Percentiles rank a stretch among this genome's conserved stretches.
Conservation (phyloP, 2,329 filamentous ascomycete species). For the Penicillium brevicompactum region DNA sequence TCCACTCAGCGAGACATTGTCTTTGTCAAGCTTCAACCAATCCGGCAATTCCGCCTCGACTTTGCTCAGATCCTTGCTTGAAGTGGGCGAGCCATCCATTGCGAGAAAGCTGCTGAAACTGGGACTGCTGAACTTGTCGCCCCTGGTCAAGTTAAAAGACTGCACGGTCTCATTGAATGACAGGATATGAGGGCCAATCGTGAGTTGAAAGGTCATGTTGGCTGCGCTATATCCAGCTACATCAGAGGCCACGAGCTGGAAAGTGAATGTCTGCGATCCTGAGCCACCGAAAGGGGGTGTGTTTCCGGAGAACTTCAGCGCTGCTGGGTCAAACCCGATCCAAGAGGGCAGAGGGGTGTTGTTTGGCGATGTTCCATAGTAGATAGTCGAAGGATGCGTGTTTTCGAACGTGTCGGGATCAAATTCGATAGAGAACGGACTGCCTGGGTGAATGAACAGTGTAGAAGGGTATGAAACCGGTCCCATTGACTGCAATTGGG, state of each 20-base stretch:
- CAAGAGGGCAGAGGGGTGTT: slow-evolving; percentile 85
- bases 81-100: slow-evolving; percentile 59
- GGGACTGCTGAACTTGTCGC: slow-evolving; percentile 55
- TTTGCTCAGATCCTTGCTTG: slow-evolving; percentile 53
- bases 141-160: slow-evolving; percentile 59
- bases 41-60: slow-evolving; percentile 60
- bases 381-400: slow-evolving; percentile 58
- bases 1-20: slow-evolving; percentile 65
- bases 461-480: slow-evolving; percentile 42
- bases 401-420: slow-evolving; percentile 69
- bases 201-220: slow-evolving; percentile 67
- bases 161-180: slow-evolving; percentile 62
- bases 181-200: slow-evolving; percentile 71
- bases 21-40: slow-evolving; percentile 70
- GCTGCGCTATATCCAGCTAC: slow-evolving; percentile 74
- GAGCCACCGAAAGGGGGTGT: slow-evolving; percentile 68
- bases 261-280: slow-evolving; percentile 70
- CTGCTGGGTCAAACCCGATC: slow-evolving; percentile 70
- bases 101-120: slow-evolving; percentile 56
- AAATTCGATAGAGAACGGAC: slow-evolving; percentile 68
- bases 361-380: slow-evolving; percentile 75
- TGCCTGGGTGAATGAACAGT: slow-evolving; percentile 41
- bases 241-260: slow-evolving; percentile 77
- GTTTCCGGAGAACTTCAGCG: slow-evolving; percentile 69
- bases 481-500: slow-evolving; percentile 40